Evolutionary conservation across 2,329 filamentous ascomycete species (phyloP).

Genomic region (Diaporthe australafricana): DNA sequence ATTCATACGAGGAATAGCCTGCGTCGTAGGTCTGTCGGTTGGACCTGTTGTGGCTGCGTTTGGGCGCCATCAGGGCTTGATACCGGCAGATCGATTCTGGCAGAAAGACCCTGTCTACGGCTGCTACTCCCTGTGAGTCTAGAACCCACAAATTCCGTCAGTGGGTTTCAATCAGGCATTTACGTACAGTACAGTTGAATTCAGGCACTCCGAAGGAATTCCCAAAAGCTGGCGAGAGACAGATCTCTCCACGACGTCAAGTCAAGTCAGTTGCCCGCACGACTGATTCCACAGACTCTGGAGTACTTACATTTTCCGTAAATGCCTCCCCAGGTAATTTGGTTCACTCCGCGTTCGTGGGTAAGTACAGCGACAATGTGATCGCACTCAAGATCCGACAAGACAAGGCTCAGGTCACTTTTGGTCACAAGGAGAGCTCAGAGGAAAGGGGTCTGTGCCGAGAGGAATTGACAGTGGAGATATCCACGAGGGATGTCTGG

Average conservation of each 20-base stretch:
- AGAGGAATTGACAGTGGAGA: constrained; percentile 1
- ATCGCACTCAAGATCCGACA: neutral
- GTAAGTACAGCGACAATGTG: neutral
- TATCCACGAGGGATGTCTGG: neutral
- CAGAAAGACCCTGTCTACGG: neutral
- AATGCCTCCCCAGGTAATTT: too few relatives aligned
- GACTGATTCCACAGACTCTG: neutral
- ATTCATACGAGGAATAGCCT: neutral
- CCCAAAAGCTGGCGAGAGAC: neutral
- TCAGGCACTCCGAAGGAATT: neutral
- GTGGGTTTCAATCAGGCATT: neutral
- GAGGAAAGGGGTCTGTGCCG: constrained; percentile 12
- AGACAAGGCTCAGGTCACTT: neutral
- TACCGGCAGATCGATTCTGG: neutral
- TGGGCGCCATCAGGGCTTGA: neutral
- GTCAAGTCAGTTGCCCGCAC: neutral
- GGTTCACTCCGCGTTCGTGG: neutral
- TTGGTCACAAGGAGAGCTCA: neutral
- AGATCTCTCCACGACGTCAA: neutral
- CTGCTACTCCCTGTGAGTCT: neutral
- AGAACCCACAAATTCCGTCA: neutral
- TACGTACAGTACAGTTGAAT: neutral
- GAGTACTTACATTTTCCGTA: neutral
- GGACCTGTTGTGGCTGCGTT: neutral
- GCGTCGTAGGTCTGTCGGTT: neutral